phyloP scores from a whole-genome alignment of 2,329 filamentous ascomycete genomes.

The Massarina eburnea region DNA sequence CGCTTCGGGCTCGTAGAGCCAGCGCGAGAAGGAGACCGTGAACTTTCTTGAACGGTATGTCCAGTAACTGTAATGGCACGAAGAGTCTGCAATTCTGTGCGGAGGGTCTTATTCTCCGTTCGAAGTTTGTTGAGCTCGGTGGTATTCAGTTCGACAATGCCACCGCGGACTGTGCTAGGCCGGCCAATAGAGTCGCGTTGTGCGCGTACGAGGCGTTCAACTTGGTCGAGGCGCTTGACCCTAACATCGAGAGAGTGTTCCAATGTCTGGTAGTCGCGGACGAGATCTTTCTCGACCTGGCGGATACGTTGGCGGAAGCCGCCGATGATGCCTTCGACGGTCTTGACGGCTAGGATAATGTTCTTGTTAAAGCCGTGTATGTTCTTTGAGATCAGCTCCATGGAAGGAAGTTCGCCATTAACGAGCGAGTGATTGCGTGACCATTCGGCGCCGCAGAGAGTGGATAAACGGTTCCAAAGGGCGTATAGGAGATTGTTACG shows the following conservation, averaged over 20 bases:
- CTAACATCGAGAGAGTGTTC: constrained; percentile 79
- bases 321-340: constrained; percentile 76
- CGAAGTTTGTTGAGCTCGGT: constrained; percentile 62
- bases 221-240: constrained; percentile 80
- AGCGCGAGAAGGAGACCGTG: constrained; percentile 28
- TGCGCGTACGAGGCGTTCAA: constrained; percentile 71
- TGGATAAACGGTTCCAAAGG: constrained; percentile 87
- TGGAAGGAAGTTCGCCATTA: constrained; percentile 80
- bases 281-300: constrained; percentile 83
- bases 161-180: constrained; percentile 43
- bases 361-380: constrained; percentile 89
- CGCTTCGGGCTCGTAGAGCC: constrained; percentile 41
- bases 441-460: constrained; percentile 89
- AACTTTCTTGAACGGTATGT: constrained; percentile 22
- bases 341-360: constrained; percentile 81
- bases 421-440: constrained; percentile 85
- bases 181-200: constrained; percentile 42
- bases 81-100: constrained; percentile 68
- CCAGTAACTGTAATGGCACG: constrained; percentile 43
- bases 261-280: constrained; percentile 84
- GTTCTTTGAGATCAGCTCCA: constrained; percentile 84
- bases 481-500: constrained; percentile 83
- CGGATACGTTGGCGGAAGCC: constrained; percentile 80
- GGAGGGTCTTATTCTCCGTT: constrained; percentile 61
- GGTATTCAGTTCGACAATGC: constrained; percentile 42